Percentiles rank a stretch among this genome's conserved stretches.
Evolutionary conservation across 495 filamentous ascomycete genomes (phyloP).

Genomic region (Lindgomyces ingoldianus): DNA sequence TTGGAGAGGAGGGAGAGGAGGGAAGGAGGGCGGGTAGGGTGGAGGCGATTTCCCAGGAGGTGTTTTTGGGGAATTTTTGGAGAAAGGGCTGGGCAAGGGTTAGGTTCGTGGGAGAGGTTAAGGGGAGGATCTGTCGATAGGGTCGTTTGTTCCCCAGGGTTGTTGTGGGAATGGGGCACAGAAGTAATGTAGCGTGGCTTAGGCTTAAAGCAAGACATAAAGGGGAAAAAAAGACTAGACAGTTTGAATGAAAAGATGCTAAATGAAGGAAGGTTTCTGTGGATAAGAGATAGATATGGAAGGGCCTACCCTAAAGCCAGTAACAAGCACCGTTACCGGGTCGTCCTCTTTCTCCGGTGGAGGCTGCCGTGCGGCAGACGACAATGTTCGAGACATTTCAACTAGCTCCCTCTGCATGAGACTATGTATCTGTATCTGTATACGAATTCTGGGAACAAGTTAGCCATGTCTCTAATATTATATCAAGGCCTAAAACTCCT

Average conservation of each 20-base stretch:
- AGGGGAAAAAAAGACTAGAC: too few species aligned
- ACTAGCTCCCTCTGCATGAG: neutral
- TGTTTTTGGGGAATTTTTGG: slow-evolving; percentile 26
- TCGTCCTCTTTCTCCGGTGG: slow-evolving; percentile 25
- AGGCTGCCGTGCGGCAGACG: slow-evolving; percentile 26
- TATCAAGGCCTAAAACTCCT: neutral
- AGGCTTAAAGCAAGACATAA: too few species aligned
- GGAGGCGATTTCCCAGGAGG: slow-evolving; percentile 41
- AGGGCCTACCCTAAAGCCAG: slow-evolving; percentile 40
- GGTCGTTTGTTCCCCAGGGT: too few species aligned
- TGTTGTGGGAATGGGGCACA: too few species aligned
- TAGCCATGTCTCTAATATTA: neutral
- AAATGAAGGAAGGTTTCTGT: too few species aligned
- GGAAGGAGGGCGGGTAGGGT: slow-evolving; percentile 37
- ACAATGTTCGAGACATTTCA: slow-evolving; percentile 23
- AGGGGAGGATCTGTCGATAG: neutral
- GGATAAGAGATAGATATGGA: too few species aligned
- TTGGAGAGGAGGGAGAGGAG: slow-evolving; percentile 26
- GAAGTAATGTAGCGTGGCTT: too few species aligned
- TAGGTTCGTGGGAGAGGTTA: neutral
- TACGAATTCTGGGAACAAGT: neutral
- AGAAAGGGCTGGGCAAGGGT: slow-evolving; percentile 37
- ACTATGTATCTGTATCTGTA: neutral
- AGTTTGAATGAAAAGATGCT: neutral
- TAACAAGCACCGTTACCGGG: slow-evolving; percentile 41